Conservation (phyloP, 2,329 filamentous ascomycete species). For the Polychaeton citri region DNA sequence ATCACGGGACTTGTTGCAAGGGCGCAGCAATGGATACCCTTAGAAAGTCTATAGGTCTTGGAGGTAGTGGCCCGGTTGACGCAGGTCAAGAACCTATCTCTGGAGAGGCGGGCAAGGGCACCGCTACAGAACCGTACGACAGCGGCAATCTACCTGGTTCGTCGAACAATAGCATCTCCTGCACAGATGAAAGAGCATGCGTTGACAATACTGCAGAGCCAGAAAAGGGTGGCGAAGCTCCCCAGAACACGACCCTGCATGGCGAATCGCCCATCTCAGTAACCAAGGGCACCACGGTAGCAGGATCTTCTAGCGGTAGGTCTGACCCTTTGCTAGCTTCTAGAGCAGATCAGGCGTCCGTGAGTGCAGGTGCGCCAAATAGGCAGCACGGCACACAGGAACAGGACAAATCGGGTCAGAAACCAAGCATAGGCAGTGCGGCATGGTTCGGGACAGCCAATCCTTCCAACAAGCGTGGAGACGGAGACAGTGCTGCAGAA, state of each 20-base stretch:
- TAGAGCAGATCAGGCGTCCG: not conserved
- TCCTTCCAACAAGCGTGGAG: slow-evolving; percentile 2
- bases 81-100: slow-evolving; percentile 54
- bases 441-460: slow-evolving; percentile 10
- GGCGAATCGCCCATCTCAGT: not conserved
- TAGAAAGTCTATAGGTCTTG: slow-evolving; percentile 27
- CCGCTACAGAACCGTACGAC: slow-evolving; percentile 61
- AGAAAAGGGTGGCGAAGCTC: slow-evolving; percentile 8
- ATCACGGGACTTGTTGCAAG: no score
- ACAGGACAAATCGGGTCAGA: slow-evolving; percentile 1
- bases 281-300: not conserved
- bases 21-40: slow-evolving; percentile 52
- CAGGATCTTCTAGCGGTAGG: not conserved
- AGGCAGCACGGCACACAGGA: no score
- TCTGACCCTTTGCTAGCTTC: not conserved
- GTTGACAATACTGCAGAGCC: slow-evolving; percentile 1
- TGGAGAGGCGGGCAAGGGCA: slow-evolving; percentile 54
- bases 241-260: slow-evolving; percentile 4
- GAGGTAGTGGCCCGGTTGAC: slow-evolving; percentile 11
- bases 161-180: not conserved
- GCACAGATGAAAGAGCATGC: no score
- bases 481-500: no score
- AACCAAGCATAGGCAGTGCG: slow-evolving; percentile 9
- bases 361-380: no score
- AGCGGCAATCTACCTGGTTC: slow-evolving; percentile 57